A percentile compares a stretch with the other conserved stretches of the same genome.
phyloP scores from a whole-genome alignment of 139 green algal genomes.

The Pleodorina starrii region DNA sequence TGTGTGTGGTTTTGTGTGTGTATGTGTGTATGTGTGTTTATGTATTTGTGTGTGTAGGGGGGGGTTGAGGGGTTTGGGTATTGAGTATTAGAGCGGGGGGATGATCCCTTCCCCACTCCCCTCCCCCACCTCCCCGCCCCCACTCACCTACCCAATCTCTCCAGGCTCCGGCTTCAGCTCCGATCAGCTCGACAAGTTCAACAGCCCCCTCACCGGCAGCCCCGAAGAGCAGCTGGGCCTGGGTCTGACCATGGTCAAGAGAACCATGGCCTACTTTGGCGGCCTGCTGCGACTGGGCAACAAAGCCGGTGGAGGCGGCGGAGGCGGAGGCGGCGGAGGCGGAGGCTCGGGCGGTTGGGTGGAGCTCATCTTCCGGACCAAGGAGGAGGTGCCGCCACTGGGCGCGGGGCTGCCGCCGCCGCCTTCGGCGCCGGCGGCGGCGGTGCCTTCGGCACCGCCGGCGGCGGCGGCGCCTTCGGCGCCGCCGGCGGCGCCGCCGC shows the following conservation, averaged over 20 bases:
- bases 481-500: no score
- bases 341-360: not conserved
- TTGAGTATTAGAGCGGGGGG: no score
- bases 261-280: conserved; percentile 30
- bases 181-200: conserved; percentile 56
- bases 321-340: not conserved
- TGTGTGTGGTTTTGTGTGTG: no score
- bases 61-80: no score
- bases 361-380: conserved; percentile 26
- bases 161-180: conserved; percentile 48
- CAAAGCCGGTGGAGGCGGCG: not conserved
- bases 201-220: conserved; percentile 47
- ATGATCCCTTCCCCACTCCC: no score
- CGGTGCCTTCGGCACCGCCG: not conserved
- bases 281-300: conserved; percentile 18
- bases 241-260: conserved; percentile 55
- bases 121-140: no score
- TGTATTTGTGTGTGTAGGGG: no score
- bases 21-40: no score
- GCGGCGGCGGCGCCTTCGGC: not conserved
- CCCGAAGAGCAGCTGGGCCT: conserved; percentile 28
- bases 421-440: not conserved
- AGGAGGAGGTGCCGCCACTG: conserved; percentile 39
- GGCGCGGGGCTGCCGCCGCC: not conserved
- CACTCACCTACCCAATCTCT: no score